These are phyloP conservation scores for Ceratocystis albifundus DNA, from an alignment of 2,329 filamentous ascomycete genomes.

Conservation along the genomic window DNA sequence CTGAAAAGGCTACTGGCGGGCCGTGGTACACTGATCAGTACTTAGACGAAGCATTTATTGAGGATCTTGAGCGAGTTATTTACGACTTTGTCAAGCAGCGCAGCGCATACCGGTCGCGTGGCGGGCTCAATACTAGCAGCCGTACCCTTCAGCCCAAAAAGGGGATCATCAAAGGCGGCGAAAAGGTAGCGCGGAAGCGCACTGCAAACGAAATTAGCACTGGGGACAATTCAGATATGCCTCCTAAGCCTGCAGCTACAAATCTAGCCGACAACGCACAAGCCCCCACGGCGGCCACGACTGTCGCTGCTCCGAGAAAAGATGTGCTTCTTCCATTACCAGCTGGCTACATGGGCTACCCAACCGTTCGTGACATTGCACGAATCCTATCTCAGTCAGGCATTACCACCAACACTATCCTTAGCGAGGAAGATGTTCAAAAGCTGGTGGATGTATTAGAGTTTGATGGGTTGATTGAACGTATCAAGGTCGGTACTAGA, in stretches of 20 bases:
- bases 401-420: conserved; percentile 60
- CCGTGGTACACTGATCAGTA: conserved; percentile 90
- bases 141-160: conserved; percentile 44
- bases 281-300: background rate
- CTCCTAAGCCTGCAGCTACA: conserved; percentile 24
- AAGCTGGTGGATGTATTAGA: conserved; percentile 80
- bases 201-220: conserved; percentile 33
- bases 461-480: conserved; percentile 75
- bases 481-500: conserved; percentile 40
- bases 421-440: conserved; percentile 64
- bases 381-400: conserved; percentile 56
- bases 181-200: conserved; percentile 40
- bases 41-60: conserved; percentile 79
- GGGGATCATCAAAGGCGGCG: conserved; percentile 41
- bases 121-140: conserved; percentile 27
- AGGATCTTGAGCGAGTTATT: conserved; percentile 59
- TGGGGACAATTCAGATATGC: conserved; percentile 25
- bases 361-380: conserved; percentile 68
- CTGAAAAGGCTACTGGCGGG: conserved; percentile 82
- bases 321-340: conserved; percentile 42
- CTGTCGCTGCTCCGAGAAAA: conserved; percentile 27
- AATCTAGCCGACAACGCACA: background rate
- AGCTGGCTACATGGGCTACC: conserved; percentile 64
- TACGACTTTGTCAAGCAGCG: conserved; percentile 60
- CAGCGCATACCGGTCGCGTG: conserved; percentile 53